These are phyloP conservation scores for Diaporthe aspalathi DNA, from an alignment of 2,329 filamentous ascomycete genomes.

Conservation along the genomic window DNA sequence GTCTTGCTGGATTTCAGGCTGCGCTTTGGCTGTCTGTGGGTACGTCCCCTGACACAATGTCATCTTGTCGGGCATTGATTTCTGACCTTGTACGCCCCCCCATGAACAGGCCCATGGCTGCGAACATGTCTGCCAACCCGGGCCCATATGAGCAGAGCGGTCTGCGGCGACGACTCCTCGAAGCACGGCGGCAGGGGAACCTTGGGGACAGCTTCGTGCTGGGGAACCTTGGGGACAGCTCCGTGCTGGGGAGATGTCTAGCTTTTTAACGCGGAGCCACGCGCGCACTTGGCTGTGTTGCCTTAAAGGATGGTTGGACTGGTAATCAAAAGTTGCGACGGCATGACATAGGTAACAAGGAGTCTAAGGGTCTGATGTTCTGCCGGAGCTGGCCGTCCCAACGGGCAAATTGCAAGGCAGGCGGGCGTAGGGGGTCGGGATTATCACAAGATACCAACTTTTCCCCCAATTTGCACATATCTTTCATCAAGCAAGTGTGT, in stretches of 20 bases:
- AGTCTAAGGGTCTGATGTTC: background rate
- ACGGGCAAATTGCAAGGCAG: background rate
- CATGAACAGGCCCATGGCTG: background rate
- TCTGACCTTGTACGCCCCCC: background rate
- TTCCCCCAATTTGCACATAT: background rate
- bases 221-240: background rate
- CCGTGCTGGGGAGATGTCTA: too few relatives aligned
- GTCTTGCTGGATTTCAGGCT: background rate
- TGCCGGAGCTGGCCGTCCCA: background rate
- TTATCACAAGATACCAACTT: constrained; percentile 5
- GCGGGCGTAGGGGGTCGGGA: background rate
- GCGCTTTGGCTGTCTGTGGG: background rate
- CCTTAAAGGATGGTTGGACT: background rate
- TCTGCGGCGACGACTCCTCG: background rate
- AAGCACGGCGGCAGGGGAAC: too few relatives aligned
- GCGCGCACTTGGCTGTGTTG: background rate
- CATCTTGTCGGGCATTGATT: background rate
- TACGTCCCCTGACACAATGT: background rate
- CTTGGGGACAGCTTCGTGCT: too few relatives aligned
- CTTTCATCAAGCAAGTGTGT: background rate
- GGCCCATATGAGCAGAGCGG: background rate
- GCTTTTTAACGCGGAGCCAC: background rate
- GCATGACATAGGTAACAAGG: background rate
- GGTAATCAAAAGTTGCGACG: background rate
- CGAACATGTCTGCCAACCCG: background rate